These are phyloP conservation scores for Sextonia rubra DNA, from an alignment of 164 flowering plant species.

Conservation along the genomic window DNA sequence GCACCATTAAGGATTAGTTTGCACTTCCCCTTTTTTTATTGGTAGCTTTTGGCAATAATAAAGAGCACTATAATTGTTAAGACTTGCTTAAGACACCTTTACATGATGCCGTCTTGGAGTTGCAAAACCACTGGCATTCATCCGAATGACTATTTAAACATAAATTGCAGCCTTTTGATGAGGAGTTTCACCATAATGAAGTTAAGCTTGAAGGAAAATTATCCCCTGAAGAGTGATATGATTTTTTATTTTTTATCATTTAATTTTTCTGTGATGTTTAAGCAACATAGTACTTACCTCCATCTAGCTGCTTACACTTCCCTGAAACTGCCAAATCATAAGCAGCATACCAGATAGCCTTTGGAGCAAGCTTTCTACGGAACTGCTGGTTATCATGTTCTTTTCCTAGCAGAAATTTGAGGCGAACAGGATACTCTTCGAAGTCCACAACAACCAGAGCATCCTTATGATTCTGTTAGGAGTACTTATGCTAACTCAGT, in stretches of 20 bases:
- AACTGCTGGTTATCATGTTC: constrained; percentile 52
- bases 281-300: constrained; percentile 35
- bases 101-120: constrained; percentile 94
- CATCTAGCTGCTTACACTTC: constrained; percentile 81
- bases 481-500: no score
- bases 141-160: constrained; percentile 76
- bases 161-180: constrained; percentile 96
- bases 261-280: no score
- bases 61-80: background rate
- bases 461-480: constrained; percentile 88
- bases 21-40: no score
- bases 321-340: constrained; percentile 99
- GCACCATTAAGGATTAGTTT: background rate
- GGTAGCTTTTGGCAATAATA: background rate
- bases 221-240: constrained; percentile 37
- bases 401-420: constrained; percentile 63
- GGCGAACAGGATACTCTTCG: constrained; percentile 65
- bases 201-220: constrained; percentile 81
- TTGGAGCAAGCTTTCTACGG: constrained; percentile 87
- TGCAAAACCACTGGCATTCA: constrained; percentile 90
- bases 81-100: constrained; percentile 44
- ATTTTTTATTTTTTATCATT: no score
- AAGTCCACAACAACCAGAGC: constrained; percentile 93
- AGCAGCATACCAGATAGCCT: constrained; percentile 92
- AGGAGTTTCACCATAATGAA: constrained; percentile 99